phyloP scores from a whole-genome alignment of 306 rosid genomes.

The Acacia confusa region DNA sequence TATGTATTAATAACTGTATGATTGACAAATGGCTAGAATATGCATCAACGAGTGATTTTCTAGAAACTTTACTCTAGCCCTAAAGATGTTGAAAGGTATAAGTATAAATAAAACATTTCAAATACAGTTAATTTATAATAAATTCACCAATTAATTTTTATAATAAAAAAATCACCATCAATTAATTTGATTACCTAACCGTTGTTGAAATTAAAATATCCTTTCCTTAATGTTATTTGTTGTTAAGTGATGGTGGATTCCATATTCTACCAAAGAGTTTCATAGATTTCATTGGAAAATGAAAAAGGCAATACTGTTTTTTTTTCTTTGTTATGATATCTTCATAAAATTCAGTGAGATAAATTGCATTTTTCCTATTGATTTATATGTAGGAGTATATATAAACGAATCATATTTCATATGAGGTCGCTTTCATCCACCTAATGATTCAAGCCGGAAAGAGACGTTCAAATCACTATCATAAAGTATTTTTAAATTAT shows the following conservation, averaged over 20 bases:
- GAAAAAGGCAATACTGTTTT: neutral
- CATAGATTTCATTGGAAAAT: neutral
- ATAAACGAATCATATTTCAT: neutral
- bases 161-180: too few species aligned
- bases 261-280: neutral
- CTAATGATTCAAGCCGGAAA: neutral
- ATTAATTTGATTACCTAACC: neutral
- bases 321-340: neutral
- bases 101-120: neutral
- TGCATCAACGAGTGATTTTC: neutral
- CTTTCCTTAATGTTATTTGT: neutral
- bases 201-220: neutral
- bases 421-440: neutral
- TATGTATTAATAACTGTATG: neutral
- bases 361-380: neutral
- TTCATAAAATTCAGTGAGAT: conserved; percentile 1
- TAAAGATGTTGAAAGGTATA: neutral
- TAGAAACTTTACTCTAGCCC: neutral
- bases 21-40: neutral
- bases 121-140: neutral
- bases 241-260: neutral
- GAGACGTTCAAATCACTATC: neutral
- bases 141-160: neutral
- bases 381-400: neutral
- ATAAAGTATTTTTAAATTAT: neutral